Evolutionary conservation across 2,329 filamentous ascomycete genomes (phyloP).

Genomic region (Neonectria punicea): DNA sequence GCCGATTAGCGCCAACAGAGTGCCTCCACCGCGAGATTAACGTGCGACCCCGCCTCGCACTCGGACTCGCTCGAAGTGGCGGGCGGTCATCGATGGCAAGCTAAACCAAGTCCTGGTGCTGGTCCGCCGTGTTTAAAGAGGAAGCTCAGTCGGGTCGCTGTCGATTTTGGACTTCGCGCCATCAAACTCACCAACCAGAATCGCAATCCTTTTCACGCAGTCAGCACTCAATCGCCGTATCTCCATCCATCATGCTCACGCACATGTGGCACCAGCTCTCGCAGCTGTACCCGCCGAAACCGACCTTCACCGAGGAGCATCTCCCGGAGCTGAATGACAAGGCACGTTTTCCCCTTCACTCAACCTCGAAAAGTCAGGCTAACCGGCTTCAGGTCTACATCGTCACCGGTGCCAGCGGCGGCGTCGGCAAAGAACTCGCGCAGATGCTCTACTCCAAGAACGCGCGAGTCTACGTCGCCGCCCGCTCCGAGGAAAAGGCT

Average conservation of each 20-base stretch:
- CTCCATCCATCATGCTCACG: neutral
- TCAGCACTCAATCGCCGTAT: neutral
- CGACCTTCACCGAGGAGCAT: slow-evolving; percentile 18
- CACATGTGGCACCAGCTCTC: slow-evolving; percentile 1
- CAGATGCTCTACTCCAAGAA: slow-evolving; percentile 64
- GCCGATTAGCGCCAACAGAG: neutral
- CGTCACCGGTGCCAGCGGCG: slow-evolving; percentile 54
- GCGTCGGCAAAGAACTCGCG: slow-evolving; percentile 62
- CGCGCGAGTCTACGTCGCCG: slow-evolving; percentile 64
- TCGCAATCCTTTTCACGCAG: neutral
- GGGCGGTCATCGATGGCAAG: neutral
- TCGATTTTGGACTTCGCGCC: neutral
- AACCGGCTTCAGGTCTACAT: slow-evolving; percentile 55
- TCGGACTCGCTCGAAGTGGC: neutral
- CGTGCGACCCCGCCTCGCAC: neutral
- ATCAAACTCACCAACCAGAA: neutral
- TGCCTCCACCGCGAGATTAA: neutral
- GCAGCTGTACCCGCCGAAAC: neutral
- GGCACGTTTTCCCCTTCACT: neutral
- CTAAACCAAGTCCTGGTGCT: neutral
- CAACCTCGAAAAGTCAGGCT: neutral
- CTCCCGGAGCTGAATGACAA: slow-evolving; percentile 14
- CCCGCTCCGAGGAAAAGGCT: slow-evolving; percentile 56
- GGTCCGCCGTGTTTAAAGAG: neutral
- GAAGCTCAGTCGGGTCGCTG: neutral